phyloP scores from a whole-genome alignment of 805 yeast genomes.

The Candida nemodendra region DNA sequence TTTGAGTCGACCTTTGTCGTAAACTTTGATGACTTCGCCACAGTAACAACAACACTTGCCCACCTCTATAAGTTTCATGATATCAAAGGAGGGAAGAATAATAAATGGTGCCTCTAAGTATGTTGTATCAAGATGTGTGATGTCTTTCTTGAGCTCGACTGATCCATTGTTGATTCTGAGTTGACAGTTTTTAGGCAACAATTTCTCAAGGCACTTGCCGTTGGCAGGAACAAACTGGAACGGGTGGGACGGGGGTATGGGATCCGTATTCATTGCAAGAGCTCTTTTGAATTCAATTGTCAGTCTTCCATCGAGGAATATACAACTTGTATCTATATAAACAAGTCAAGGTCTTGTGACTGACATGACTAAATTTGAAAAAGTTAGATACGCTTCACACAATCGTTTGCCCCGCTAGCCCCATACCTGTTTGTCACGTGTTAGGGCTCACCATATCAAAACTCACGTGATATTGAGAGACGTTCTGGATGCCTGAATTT shows the following conservation, averaged over 20 bases:
- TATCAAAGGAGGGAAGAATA: conserved; percentile 26
- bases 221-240: conserved; percentile 6
- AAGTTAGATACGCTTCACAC: too few relatives aligned
- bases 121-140: conserved; percentile 18
- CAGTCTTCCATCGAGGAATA: not conserved
- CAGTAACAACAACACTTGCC: conserved; percentile 35
- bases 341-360: not conserved
- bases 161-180: conserved; percentile 10
- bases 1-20: conserved; percentile 30
- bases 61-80: conserved; percentile 24
- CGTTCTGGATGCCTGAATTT: too few relatives aligned
- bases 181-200: conserved; percentile 13
- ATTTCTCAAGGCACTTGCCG: conserved; percentile 2
- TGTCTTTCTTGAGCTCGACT: conserved; percentile 8
- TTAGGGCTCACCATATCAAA: too few relatives aligned
- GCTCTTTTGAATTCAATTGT: not conserved
- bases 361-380: too few relatives aligned
- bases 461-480: too few relatives aligned
- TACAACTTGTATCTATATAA: conserved; percentile 1
- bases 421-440: too few relatives aligned
- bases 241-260: conserved; percentile 15
- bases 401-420: too few relatives aligned
- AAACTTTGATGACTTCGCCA: conserved; percentile 32
- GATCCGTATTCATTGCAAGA: conserved; percentile 5
- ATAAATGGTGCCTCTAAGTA: conserved; percentile 32